phyloP scores from a whole-genome alignment of 106 monocot genomes.

The Dendrobium nobile region DNA sequence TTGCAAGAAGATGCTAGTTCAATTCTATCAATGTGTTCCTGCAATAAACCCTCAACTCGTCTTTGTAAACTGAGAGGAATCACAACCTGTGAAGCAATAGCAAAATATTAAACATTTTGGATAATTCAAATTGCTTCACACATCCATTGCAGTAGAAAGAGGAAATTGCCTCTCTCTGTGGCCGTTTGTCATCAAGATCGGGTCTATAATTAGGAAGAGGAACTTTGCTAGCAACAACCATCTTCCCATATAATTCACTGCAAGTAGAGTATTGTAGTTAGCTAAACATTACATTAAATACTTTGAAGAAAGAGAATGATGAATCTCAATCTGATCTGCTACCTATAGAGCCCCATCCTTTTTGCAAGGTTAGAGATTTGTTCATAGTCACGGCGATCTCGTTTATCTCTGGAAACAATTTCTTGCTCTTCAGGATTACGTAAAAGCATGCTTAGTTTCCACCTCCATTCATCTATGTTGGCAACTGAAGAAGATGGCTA shows the following conservation, averaged over 20 bases:
- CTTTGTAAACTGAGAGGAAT: slow-evolving; percentile 92
- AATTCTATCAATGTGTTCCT: slow-evolving; percentile 86
- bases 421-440: slow-evolving; percentile 81
- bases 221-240: slow-evolving; percentile 92
- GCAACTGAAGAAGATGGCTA: slow-evolving; percentile 91
- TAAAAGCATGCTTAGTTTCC: slow-evolving; percentile 94
- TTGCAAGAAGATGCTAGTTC: slow-evolving; percentile 28
- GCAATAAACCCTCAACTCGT: slow-evolving; percentile 81
- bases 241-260: slow-evolving; percentile 86
- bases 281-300: background rate
- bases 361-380: slow-evolving; percentile 84
- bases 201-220: slow-evolving; percentile 97
- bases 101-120: slow-evolving; percentile 2
- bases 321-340: background rate
- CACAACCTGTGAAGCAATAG: slow-evolving; percentile 48
- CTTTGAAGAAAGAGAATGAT: background rate
- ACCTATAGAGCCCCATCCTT: slow-evolving; percentile 96
- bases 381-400: slow-evolving; percentile 96
- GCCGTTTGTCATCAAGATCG: slow-evolving; percentile 95
- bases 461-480: slow-evolving; percentile 99
- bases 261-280: slow-evolving; percentile 4
- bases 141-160: background rate
- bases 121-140: background rate
- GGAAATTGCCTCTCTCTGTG: slow-evolving; percentile 81
- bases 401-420: slow-evolving; percentile 81